These are phyloP conservation scores for Podospora didyma DNA, from an alignment of 495 filamentous ascomycete genomes.

Conservation along the genomic window DNA sequence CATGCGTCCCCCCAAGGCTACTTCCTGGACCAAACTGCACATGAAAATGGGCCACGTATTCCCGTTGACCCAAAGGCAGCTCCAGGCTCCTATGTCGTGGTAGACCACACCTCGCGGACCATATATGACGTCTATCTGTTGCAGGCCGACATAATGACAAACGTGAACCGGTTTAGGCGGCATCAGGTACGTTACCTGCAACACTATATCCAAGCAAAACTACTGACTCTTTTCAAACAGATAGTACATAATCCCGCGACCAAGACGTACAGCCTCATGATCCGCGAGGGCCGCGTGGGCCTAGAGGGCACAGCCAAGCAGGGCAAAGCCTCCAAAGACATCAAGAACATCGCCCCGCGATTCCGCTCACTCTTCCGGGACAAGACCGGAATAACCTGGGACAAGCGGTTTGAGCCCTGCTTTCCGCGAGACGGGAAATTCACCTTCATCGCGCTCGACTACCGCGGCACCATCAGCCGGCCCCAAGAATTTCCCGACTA, in stretches of 20 bases:
- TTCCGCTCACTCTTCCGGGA: not conserved
- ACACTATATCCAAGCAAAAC: not conserved
- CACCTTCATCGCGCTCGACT: conserved; percentile 6
- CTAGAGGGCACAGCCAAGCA: not conserved
- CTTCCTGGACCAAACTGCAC: not conserved
- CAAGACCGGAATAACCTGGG: not conserved
- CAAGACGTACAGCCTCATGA: not conserved
- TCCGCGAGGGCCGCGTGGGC: not conserved
- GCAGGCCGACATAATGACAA: not conserved
- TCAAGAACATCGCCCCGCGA: not conserved
- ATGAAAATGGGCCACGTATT: not conserved
- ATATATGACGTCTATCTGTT: not conserved
- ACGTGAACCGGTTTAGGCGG: not conserved
- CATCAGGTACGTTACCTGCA: not conserved
- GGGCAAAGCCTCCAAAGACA: not conserved
- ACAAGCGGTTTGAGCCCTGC: not conserved
- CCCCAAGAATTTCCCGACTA: not conserved
- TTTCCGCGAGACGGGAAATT: not conserved
- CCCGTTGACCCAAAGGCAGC: not conserved
- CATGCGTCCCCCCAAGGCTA: not conserved
- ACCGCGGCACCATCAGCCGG: not conserved
- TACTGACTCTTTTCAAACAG: not conserved
- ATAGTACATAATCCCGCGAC: not conserved
- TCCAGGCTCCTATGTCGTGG: not conserved
- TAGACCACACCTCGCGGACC: not conserved